phyloP scores from a whole-genome alignment of 2,329 filamentous ascomycete species.

The Seiridium cupressi region DNA sequence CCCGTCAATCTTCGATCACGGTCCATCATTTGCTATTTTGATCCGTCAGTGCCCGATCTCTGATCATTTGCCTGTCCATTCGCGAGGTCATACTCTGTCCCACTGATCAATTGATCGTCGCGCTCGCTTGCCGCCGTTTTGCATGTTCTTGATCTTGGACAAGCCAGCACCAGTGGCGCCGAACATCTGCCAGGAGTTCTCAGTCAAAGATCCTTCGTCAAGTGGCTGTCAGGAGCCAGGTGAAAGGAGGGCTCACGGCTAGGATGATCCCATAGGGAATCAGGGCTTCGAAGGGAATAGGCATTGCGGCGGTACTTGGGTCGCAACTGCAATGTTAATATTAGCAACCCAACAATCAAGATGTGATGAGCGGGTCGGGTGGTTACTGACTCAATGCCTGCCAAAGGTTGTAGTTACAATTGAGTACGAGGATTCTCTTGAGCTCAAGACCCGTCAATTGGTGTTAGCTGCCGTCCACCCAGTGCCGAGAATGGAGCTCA shows the following conservation, averaged over 20 bases:
- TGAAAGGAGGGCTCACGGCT: constrained; percentile 41
- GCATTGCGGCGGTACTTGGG: constrained; percentile 43
- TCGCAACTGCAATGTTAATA: constrained; percentile 4
- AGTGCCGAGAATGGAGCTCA: background rate
- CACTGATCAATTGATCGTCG: constrained; percentile 62
- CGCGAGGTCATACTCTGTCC: constrained; percentile 50
- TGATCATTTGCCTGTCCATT: background rate
- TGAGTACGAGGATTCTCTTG: background rate
- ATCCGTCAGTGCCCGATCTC: no score
- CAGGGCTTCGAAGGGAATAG: constrained; percentile 62
- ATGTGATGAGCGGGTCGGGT: no score
- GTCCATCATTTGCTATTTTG: constrained; percentile 55
- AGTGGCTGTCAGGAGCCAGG: background rate
- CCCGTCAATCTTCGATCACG: constrained; percentile 62
- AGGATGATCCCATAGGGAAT: constrained; percentile 66
- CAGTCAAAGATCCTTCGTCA: constrained; percentile 12
- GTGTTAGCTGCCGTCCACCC: background rate
- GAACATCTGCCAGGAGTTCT: constrained; percentile 53
- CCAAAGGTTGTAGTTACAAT: constrained; percentile 4
- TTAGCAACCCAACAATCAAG: background rate
- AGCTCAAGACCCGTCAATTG: background rate
- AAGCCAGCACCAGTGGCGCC: constrained; percentile 58
- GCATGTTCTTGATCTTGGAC: constrained; percentile 53
- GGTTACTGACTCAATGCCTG: constrained; percentile 10
- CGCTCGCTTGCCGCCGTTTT: constrained; percentile 60